These are phyloP conservation scores for Monilinia fructigena DNA, from an alignment of 2,329 filamentous ascomycete genomes.

Conservation along the genomic window DNA sequence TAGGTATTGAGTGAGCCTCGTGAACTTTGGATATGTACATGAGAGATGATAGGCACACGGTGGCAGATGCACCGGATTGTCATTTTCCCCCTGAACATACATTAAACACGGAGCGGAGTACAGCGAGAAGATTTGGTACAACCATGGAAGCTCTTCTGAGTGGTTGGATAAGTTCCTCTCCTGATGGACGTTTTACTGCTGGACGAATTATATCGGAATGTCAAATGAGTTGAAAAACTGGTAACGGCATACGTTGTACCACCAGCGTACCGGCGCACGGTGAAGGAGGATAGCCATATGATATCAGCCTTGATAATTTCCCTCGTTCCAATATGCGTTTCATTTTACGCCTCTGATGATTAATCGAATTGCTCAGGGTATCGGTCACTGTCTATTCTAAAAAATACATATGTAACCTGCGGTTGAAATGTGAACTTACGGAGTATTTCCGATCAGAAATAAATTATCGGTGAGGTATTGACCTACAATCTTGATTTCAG, in stretches of 20 bases:
- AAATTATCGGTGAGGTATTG: conserved; percentile 3
- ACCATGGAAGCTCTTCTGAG: not conserved
- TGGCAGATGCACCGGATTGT: not conserved
- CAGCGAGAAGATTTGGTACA: not conserved
- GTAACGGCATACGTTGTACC: conserved; percentile 6
- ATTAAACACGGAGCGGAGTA: not conserved
- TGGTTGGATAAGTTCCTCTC: not conserved
- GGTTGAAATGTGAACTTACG: not conserved
- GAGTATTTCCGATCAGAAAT: no score
- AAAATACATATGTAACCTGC: not conserved
- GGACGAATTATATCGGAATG: not conserved
- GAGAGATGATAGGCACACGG: no score
- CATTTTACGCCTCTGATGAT: conserved; percentile 11
- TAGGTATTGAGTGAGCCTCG: conserved; percentile 2
- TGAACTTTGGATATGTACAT: conserved; percentile 3
- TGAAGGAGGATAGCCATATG: conserved; percentile 6
- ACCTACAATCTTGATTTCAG: conserved; percentile 1
- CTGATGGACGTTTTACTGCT: not conserved
- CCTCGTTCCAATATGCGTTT: conserved; percentile 12
- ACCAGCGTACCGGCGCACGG: not conserved
- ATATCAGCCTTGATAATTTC: conserved; percentile 6
- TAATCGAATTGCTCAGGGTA: not conserved
- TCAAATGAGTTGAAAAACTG: conserved; percentile 2
- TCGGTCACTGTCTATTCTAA: conserved; percentile 3
- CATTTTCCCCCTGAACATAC: not conserved